Evolutionary conservation across 2,329 filamentous ascomycete species (phyloP).

Genomic region (Trichoderma asperellum): DNA sequence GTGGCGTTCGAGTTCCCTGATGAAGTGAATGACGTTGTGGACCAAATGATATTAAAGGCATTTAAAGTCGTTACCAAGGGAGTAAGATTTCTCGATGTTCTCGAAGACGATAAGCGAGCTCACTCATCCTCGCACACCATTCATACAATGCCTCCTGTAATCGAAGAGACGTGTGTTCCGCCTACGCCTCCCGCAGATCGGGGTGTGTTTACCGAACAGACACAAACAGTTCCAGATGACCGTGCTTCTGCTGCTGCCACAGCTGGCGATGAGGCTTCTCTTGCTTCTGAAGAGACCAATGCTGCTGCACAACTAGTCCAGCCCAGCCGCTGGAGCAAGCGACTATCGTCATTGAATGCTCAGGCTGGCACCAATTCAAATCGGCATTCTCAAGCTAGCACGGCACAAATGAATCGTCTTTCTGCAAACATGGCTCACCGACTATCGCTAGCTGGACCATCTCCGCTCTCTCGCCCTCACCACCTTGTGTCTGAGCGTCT

Average conservation of each 20-base stretch:
- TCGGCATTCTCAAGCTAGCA: conserved; percentile 43
- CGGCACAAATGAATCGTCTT: conserved; percentile 48
- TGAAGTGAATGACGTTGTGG: conserved; percentile 75
- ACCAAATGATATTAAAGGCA: conserved; percentile 90
- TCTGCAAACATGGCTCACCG: conserved; percentile 69
- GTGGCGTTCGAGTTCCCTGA: conserved; percentile 53
- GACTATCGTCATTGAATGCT: conserved; percentile 52
- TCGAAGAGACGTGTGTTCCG: conserved; percentile 61
- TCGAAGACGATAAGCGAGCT: conserved; percentile 65
- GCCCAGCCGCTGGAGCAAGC: conserved; percentile 48
- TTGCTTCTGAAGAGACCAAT: conserved; percentile 9
- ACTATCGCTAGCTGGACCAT: conserved; percentile 71
- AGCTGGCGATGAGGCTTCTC: conserved; percentile 41
- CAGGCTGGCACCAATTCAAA: conserved; percentile 39
- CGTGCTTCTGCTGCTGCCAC: conserved; percentile 47
- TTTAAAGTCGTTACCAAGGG: conserved; percentile 93
- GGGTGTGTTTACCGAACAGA: conserved; percentile 51
- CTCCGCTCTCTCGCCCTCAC: conserved; percentile 63
- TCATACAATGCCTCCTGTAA: conserved; percentile 56
- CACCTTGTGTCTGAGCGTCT: conserved; percentile 84
- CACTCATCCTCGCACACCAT: conserved; percentile 60
- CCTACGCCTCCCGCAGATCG: conserved; percentile 67
- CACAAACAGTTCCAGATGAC: conserved; percentile 41
- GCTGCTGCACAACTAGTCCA: conserved; percentile 36
- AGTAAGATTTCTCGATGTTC: conserved; percentile 85